phyloP scores from a whole-genome alignment of 306 rosid species.

The Prunus armeniaca region DNA sequence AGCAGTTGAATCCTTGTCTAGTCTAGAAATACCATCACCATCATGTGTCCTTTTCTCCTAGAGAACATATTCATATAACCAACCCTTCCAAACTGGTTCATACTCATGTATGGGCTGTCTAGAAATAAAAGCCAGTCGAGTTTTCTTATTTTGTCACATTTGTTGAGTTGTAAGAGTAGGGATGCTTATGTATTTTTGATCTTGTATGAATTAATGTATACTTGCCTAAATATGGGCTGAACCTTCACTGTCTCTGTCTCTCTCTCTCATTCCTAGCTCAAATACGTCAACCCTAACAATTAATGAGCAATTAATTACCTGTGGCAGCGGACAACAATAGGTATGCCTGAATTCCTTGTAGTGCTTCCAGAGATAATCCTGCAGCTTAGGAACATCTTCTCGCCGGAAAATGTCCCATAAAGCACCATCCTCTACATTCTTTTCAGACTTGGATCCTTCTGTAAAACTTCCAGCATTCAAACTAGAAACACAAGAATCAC shows the following conservation, averaged over 20 bases:
- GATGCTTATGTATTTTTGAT: background rate
- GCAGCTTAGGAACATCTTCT: conserved; percentile 69
- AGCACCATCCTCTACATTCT: conserved; percentile 56
- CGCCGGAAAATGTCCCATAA: conserved; percentile 82
- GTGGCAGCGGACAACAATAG: conserved; percentile 47
- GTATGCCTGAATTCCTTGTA: conserved; percentile 73
- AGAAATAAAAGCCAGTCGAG: background rate
- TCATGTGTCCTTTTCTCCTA: background rate
- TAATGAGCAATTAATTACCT: conserved; percentile 41
- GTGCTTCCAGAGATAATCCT: conserved; percentile 67
- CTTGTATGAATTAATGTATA: background rate
- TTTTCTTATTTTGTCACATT: background rate
- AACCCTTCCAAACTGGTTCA: background rate
- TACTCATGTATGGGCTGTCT: background rate
- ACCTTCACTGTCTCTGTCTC: background rate
- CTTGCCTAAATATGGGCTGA: background rate
- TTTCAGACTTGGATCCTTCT: conserved; percentile 7
- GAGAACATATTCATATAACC: background rate
- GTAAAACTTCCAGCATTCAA: background rate
- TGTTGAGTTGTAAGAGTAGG: background rate
- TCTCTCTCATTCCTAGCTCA: background rate
- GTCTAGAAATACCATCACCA: background rate
- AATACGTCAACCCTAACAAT: background rate
- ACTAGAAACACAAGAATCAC: background rate
- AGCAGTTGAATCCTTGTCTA: background rate